phyloP scores from a whole-genome alignment of 257 asterid species.

The Penstemon newberryi region DNA sequence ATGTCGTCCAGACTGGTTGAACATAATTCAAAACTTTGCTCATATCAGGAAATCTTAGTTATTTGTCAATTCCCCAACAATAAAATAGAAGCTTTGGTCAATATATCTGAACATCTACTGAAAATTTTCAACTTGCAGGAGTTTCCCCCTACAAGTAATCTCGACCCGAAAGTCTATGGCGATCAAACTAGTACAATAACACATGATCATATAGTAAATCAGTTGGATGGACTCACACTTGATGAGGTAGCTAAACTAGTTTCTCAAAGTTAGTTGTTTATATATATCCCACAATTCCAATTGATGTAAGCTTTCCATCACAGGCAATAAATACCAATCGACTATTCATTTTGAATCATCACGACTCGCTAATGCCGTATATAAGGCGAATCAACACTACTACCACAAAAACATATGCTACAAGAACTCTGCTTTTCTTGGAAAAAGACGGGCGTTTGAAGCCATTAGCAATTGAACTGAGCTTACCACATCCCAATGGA shows the following conservation, averaged over 20 bases:
- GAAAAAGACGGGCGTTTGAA: conserved; percentile 43
- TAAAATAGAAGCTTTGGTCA: background rate
- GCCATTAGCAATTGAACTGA: conserved; percentile 55
- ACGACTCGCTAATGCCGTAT: conserved; percentile 57
- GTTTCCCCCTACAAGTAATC: conserved; percentile 54
- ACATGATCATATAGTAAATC: conserved; percentile 37
- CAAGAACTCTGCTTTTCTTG: conserved; percentile 56
- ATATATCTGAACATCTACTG: background rate
- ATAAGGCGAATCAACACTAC: conserved; percentile 56
- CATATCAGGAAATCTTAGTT: background rate
- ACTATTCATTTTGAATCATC: conserved; percentile 53
- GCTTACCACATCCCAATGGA: conserved; percentile 51
- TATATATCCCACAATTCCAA: background rate
- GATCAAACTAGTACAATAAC: conserved; percentile 45
- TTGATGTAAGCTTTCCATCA: background rate
- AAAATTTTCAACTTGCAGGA: conserved; percentile 36
- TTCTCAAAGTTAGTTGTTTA: background rate
- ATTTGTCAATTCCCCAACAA: no score
- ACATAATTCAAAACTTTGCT: no score
- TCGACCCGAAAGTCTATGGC: conserved; percentile 48
- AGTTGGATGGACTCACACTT: conserved; percentile 44
- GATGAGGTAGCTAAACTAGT: conserved; percentile 37
- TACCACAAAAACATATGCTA: conserved; percentile 47
- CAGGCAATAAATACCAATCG: conserved; percentile 44
- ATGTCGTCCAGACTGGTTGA: no score